Conservation (phyloP, 2,329 filamentous ascomycete genomes). For the Neofusicoccum kwambonambiense region DNA sequence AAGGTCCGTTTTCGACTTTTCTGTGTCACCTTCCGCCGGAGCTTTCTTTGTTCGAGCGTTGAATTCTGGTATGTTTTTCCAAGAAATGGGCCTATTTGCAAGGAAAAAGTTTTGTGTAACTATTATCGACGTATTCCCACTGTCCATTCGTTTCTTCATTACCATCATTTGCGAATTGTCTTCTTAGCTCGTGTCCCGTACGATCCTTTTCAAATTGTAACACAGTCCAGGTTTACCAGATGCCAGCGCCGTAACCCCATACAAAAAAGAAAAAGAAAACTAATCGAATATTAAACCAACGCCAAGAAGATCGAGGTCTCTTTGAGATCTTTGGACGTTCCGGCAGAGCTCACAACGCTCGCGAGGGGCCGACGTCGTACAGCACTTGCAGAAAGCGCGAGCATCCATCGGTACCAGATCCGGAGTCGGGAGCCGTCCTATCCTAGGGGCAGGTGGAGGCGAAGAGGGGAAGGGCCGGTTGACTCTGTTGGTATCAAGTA, state of each 20-base stretch:
- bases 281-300: constrained; percentile 3
- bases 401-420: constrained; percentile 32
- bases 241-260: constrained; percentile 1
- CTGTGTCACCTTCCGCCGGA: neutral
- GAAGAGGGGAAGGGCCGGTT: neutral
- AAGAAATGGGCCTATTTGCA: neutral
- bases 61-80: neutral
- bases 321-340: constrained; percentile 4
- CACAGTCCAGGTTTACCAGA: neutral
- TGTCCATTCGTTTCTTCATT: neutral
- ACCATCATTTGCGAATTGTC: neutral
- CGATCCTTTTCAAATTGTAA: neutral
- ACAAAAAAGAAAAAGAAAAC: neutral
- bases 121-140: neutral
- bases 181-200: neutral
- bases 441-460: constrained; percentile 32
- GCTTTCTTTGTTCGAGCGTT: constrained; percentile 2
- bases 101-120: neutral
- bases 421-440: constrained; percentile 32
- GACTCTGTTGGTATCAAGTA: neutral
- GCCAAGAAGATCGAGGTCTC: neutral
- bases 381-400: constrained; percentile 35
- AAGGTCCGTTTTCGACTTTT: neutral
- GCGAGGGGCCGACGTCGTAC: constrained; percentile 18
- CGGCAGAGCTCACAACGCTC: constrained; percentile 26